A percentile compares a stretch with the other conserved stretches of the same genome.
Conservation (phyloP, 192 early-diverging fungal genomes). For the Neocallimastix lanati region DNA sequence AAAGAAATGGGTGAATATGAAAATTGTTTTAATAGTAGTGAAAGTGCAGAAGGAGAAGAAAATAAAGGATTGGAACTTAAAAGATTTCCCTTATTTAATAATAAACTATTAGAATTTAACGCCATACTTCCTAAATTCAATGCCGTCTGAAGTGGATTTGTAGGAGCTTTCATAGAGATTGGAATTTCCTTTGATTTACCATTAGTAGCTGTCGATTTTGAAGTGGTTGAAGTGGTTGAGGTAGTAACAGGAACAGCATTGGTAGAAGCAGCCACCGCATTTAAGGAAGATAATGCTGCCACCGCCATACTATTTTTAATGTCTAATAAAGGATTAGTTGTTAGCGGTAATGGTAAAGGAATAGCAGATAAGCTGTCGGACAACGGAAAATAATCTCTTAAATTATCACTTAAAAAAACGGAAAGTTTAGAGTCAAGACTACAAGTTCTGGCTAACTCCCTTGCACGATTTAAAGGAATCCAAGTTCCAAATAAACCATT, state of each 20-base stretch:
- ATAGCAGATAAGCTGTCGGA: neutral
- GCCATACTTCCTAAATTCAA: neutral
- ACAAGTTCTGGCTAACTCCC: conserved; percentile 62
- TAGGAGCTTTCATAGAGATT: neutral
- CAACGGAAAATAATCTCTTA: conserved; percentile 8
- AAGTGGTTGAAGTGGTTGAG: neutral
- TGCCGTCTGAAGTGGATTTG: neutral
- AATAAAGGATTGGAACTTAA: conserved; percentile 29
- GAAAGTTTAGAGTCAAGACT: conserved; percentile 55
- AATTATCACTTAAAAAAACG: conserved; percentile 55
- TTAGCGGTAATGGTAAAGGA: neutral
- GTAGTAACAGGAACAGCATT: neutral
- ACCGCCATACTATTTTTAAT: neutral
- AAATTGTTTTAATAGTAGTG: neutral
- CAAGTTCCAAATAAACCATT: conserved; percentile 70
- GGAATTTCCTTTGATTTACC: neutral
- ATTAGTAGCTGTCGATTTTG: neutral
- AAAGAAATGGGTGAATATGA: neutral
- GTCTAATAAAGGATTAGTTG: neutral
- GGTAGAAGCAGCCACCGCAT: neutral
- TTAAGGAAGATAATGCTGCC: neutral
- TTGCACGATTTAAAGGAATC: conserved; percentile 74
- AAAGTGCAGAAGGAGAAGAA: conserved; percentile 19
- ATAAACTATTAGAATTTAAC: neutral
- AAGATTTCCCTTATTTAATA: neutral